Evolutionary conservation across 768 basidiomycete genomes (phyloP).

Genomic region (Cantharellus anzutake): DNA sequence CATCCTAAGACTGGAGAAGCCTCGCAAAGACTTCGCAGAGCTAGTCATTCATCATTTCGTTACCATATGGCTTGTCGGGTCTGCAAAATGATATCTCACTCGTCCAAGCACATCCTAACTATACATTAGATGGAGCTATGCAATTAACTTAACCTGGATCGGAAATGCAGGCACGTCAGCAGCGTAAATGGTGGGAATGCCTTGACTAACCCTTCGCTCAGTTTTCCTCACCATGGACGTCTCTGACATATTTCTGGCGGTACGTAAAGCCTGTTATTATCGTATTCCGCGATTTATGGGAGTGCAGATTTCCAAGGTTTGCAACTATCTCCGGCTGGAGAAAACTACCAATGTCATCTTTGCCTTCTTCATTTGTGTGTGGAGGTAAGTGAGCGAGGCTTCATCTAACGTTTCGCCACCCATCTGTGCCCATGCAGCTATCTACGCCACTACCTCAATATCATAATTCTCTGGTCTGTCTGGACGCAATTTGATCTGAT

Average conservation of each 20-base stretch:
- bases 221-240: constrained; percentile 96
- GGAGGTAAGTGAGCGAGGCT: constrained; percentile 43
- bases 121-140: constrained; percentile 55
- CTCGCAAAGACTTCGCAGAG: constrained; percentile 77
- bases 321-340: constrained; percentile 70
- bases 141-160: constrained; percentile 63
- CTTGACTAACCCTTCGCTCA: constrained; percentile 18
- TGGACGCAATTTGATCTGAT: constrained; percentile 58
- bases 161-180: constrained; percentile 29
- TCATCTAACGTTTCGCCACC: constrained; percentile 3
- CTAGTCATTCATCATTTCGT: constrained; percentile 82
- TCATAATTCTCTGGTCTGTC: constrained; percentile 73
- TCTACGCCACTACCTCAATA: constrained; percentile 82
- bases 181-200: neutral
- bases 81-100: constrained; percentile 13
- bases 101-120: neutral
- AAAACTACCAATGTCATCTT: constrained; percentile 44
- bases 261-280: constrained; percentile 20
- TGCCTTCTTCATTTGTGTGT: constrained; percentile 42
- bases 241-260: constrained; percentile 75
- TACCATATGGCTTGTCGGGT: constrained; percentile 89
- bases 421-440: constrained; percentile 41
- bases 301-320: constrained; percentile 29
- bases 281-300: neutral
- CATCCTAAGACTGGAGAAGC: constrained; percentile 74